Evolutionary conservation across 1,139 yeast genomes (phyloP), one percentile per base, ranked within the genome.

Genomic region (Komagataea norvegica): DNA sequence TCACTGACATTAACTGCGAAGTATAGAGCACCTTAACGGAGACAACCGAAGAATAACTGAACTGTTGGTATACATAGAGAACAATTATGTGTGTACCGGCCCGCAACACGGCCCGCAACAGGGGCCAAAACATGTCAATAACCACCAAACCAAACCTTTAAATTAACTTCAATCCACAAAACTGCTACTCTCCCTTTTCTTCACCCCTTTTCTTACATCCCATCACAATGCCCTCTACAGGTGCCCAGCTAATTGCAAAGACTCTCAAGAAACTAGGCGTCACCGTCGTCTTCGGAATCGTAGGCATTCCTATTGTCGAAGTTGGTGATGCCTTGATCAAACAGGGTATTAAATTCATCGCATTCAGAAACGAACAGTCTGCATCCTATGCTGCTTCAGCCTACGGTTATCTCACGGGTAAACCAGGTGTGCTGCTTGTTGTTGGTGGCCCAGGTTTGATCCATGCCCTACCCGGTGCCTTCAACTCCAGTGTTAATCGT

Each of bases 391-490:
- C 86, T 3, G 86, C 86, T 3, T 73, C 82, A 2, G 69, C 72
- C 1, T 78, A 79, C 52, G 85, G 85, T 0, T 79, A 74, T 48
- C 55, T 79, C 31, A 77, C 80, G 4, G 74, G 75, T 1, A 60
- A 57, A 40, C 86, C 86, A 0, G 85, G 82, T 16, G 81, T 79
- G 1, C 55, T 77, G 14, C 61, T 79, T 3, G 82, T 77, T 0
- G 86, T 79, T 3, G 86, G 86, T 16, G 86, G 86, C 0, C 85
- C 86, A 0, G 86, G 86, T 5, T 64, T 79, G 2, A 64, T 79
- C 8, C 85, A 79, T 47, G 79, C 83, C 0, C 48, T 75, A 34
- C 72, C 86, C 0, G 86, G 86, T 8, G 67, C 76, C 2, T 77
- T 74, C 49, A 79, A 79, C 50, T 72, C 85, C 8, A 63, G 62